Evolutionary conservation across 23 red algal genomes (phyloP).

Genomic region (Gracilaria gracilis): DNA sequence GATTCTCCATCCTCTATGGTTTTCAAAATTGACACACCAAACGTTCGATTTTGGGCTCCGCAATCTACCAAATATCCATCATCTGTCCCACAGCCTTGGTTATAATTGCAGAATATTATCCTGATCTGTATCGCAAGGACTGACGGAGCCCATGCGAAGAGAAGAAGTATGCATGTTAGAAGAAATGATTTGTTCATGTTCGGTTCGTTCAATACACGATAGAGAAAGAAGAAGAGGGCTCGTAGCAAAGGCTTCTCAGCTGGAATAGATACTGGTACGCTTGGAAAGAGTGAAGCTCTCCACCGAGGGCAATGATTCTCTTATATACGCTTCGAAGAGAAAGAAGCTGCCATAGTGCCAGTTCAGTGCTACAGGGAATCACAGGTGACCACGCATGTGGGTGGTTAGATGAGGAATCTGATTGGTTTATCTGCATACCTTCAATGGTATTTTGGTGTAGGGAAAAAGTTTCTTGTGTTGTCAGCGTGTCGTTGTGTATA

Average conservation of each 20-base stretch:
- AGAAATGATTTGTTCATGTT: neutral
- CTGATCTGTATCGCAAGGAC: constrained; percentile 2
- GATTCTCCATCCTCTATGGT: constrained; percentile 34
- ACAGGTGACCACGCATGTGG: neutral
- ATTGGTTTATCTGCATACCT: too few relatives aligned
- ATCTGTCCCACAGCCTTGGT: constrained; percentile 21
- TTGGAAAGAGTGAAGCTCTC: neutral
- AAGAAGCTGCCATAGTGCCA: neutral
- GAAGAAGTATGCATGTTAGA: neutral
- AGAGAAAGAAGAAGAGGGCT: neutral
- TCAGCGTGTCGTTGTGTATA: too few relatives aligned
- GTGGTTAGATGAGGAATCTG: too few relatives aligned
- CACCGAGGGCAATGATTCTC: neutral
- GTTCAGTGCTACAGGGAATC: neutral
- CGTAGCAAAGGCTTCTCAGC: neutral
- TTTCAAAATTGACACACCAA: constrained; percentile 16
- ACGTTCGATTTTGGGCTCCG: neutral
- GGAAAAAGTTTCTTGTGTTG: too few relatives aligned
- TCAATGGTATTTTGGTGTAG: too few relatives aligned
- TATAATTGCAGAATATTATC: constrained; percentile 1
- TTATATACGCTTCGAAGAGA: neutral
- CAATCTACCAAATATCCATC: constrained; percentile 27
- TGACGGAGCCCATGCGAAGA: neutral
- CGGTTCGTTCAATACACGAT: neutral
- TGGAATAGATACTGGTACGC: too few relatives aligned